Evolutionary conservation across 2,329 filamentous ascomycete species (phyloP).

Genomic region (Trichophyton simii): DNA sequence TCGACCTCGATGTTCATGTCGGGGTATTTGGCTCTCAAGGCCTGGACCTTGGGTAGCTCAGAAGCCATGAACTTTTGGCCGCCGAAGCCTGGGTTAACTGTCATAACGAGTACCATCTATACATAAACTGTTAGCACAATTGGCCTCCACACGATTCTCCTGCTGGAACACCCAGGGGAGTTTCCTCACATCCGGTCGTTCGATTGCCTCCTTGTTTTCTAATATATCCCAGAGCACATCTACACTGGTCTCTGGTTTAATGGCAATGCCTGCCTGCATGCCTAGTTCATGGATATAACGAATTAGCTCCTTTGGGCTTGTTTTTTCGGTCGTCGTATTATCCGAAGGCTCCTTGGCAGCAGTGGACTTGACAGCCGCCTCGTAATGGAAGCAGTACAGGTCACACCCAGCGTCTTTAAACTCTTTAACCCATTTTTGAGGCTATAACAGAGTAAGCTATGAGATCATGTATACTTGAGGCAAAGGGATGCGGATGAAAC

Average conservation of each 20-base stretch:
- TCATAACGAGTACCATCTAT: constrained; percentile 98
- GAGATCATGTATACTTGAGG: neutral
- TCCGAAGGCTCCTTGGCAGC: constrained; percentile 68
- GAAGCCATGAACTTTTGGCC: constrained; percentile 98
- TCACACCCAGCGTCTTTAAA: constrained; percentile 92
- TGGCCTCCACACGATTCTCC: neutral
- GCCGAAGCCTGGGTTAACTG: constrained; percentile 91
- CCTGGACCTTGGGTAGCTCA: constrained; percentile 84
- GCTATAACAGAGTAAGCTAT: constrained; percentile 40
- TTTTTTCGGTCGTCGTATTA: constrained; percentile 52
- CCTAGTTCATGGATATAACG: constrained; percentile 79
- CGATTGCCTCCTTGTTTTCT: constrained; percentile 56
- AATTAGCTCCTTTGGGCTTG: constrained; percentile 72
- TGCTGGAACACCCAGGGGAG: neutral
- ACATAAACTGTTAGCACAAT: neutral
- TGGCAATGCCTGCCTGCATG: constrained; percentile 83
- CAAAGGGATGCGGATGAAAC: neutral
- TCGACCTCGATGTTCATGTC: constrained; percentile 96
- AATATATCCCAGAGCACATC: constrained; percentile 88
- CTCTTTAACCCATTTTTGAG: constrained; percentile 94
- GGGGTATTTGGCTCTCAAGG: constrained; percentile 71
- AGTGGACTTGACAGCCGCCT: constrained; percentile 66
- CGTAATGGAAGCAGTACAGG: constrained; percentile 99
- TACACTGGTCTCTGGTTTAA: constrained; percentile 84
- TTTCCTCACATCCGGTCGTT: constrained; percentile 71